These are phyloP conservation scores for Aspergillus viridinutans DNA, from an alignment of 2,329 filamentous ascomycete species.

Conservation along the genomic window DNA sequence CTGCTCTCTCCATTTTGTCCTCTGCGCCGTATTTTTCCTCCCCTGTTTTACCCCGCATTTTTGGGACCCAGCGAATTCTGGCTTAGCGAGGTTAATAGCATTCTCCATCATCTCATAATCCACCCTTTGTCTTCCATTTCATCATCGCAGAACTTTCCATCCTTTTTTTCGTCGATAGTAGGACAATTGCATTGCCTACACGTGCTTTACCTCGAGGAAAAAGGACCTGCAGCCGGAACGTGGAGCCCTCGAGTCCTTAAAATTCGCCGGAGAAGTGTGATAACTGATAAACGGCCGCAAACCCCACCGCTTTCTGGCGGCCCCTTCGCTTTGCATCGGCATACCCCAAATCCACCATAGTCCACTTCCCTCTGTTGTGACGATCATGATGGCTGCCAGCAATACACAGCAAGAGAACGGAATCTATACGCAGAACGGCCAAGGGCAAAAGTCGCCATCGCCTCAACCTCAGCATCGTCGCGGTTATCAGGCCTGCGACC, in stretches of 20 bases:
- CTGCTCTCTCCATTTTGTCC: no score
- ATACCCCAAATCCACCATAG: slow-evolving; percentile 19
- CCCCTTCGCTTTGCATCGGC: slow-evolving; percentile 40
- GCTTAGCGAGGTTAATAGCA: neutral
- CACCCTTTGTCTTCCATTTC: slow-evolving; percentile 1
- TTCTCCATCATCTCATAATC: neutral
- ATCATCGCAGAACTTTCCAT: neutral
- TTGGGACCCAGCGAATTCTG: neutral
- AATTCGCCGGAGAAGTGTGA: slow-evolving; percentile 13
- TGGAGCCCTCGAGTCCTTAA: neutral
- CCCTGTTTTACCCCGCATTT: slow-evolving; percentile 27
- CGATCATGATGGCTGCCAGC: slow-evolving; percentile 17
- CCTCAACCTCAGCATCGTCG: slow-evolving; percentile 40
- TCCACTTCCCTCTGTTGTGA: slow-evolving; percentile 14
- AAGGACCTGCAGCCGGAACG: neutral
- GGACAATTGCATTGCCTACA: slow-evolving; percentile 2
- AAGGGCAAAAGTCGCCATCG: slow-evolving; percentile 28
- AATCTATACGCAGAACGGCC: slow-evolving; percentile 15
- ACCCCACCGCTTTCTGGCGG: slow-evolving; percentile 34
- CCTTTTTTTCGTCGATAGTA: slow-evolving; percentile 3
- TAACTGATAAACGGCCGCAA: slow-evolving; percentile 17
- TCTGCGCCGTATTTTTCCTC: neutral
- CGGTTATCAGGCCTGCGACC: slow-evolving; percentile 48
- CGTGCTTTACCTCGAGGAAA: neutral
- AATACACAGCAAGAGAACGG: slow-evolving; percentile 12